These are phyloP conservation scores for Vitis hybrid DNA, from an alignment of 177 flowering plant species.

Conservation along the genomic window DNA sequence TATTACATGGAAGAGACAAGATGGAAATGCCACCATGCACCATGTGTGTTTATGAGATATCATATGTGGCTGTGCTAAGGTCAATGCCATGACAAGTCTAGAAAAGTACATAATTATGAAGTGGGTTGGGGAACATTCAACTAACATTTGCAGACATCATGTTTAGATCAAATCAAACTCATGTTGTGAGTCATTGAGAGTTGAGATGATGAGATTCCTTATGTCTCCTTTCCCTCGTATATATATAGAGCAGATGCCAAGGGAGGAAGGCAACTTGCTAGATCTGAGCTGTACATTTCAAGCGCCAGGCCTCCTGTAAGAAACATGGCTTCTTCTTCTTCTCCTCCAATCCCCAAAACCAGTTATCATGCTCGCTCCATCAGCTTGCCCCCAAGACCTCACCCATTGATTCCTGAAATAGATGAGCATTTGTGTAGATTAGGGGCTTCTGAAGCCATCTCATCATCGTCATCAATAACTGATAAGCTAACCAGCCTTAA, in stretches of 20 bases:
- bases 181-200: no score
- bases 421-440: slow-evolving; percentile 21
- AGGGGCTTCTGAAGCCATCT: slow-evolving; percentile 15
- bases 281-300: background rate
- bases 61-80: no score
- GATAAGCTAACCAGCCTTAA: slow-evolving; percentile 15
- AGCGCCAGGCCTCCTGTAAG: background rate
- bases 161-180: no score
- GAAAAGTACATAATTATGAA: no score
- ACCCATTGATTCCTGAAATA: slow-evolving; percentile 9
- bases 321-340: slow-evolving; percentile 9
- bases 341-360: slow-evolving; percentile 24
- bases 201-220: background rate
- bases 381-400: slow-evolving; percentile 28
- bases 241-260: background rate
- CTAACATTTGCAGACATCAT: background rate
- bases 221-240: background rate
- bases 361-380: slow-evolving; percentile 18
- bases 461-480: slow-evolving; percentile 13
- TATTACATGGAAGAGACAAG: no score
- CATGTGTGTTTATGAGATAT: no score
- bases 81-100: no score
- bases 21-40: no score
- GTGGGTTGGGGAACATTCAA: background rate
- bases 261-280: background rate